Conservation (phyloP, 176 grass and related monocot genomes). For the Hordeum marinum region DNA sequence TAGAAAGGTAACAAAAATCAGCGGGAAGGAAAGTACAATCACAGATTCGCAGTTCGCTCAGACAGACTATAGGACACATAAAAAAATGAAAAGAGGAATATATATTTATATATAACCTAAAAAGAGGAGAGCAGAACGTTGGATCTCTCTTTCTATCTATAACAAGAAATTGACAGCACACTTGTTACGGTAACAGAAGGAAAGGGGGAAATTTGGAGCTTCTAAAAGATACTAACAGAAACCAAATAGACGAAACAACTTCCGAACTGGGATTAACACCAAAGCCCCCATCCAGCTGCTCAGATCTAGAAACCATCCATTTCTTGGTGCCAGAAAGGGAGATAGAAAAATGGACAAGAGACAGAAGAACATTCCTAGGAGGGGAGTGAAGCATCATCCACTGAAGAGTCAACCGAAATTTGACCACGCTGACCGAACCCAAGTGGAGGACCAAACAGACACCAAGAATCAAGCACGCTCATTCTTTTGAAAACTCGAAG, state of each 20-base stretch:
- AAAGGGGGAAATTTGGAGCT: too few relatives aligned
- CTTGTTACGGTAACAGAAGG: too few relatives aligned
- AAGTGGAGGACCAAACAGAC: neutral
- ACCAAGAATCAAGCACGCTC: neutral
- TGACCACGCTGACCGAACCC: neutral
- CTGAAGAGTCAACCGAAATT: neutral
- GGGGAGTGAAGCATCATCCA: neutral
- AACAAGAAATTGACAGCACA: too few relatives aligned
- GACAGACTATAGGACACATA: too few relatives aligned
- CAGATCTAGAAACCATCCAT: constrained; percentile 23
- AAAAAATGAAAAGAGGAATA: neutral
- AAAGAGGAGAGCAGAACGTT: neutral
- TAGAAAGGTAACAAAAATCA: neutral
- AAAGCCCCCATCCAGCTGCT: neutral
- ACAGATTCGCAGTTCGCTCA: too few relatives aligned
- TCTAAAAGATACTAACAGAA: too few relatives aligned
- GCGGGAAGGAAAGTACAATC: too few relatives aligned
- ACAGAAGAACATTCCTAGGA: neutral
- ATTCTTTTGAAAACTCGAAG: neutral
- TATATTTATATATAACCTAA: neutral
- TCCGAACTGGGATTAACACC: too few relatives aligned
- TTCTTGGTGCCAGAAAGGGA: neutral
- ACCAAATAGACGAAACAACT: too few relatives aligned
- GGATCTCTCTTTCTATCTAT: neutral
- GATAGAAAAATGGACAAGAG: too few relatives aligned